Percentiles rank a stretch among this genome's conserved stretches.
Conservation (phyloP, 306 rosid genomes). For the Cucurbita argyrosperma region DNA sequence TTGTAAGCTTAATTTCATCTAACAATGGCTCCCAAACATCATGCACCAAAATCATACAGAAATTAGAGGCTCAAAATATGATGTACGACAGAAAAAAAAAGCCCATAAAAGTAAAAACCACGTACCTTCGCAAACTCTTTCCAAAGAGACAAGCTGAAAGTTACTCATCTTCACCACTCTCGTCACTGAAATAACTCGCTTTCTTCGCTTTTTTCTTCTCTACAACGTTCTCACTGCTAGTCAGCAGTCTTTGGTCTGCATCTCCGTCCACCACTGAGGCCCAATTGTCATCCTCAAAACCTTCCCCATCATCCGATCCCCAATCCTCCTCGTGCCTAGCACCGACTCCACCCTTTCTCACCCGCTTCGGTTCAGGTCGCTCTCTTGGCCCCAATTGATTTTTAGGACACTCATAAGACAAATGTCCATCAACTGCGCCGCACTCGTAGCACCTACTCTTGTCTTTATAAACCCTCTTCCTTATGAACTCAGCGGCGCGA, state of each 20-base stretch:
- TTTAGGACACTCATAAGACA: conserved; percentile 69
- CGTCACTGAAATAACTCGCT: conserved; percentile 67
- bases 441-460: conserved; percentile 76
- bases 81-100: background rate
- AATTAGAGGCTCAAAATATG: background rate
- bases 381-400: conserved; percentile 68
- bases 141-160: background rate
- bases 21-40: background rate
- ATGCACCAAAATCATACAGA: background rate
- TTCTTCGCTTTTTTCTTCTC: conserved; percentile 43
- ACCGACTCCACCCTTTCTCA: conserved; percentile 12
- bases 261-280: conserved; percentile 67
- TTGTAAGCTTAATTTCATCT: background rate
- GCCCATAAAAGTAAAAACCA: background rate
- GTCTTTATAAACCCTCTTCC: conserved; percentile 55
- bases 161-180: conserved; percentile 61
- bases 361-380: conserved; percentile 34
- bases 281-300: conserved; percentile 74
- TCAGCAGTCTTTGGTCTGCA: conserved; percentile 27
- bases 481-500: conserved; percentile 67
- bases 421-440: conserved; percentile 49
- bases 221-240: conserved; percentile 14
- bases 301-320: conserved; percentile 24
- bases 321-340: conserved; percentile 9
- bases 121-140: conserved; percentile 4